Conservation (phyloP, 1,139 yeast genomes). For the Blastobotrys apis region DNA sequence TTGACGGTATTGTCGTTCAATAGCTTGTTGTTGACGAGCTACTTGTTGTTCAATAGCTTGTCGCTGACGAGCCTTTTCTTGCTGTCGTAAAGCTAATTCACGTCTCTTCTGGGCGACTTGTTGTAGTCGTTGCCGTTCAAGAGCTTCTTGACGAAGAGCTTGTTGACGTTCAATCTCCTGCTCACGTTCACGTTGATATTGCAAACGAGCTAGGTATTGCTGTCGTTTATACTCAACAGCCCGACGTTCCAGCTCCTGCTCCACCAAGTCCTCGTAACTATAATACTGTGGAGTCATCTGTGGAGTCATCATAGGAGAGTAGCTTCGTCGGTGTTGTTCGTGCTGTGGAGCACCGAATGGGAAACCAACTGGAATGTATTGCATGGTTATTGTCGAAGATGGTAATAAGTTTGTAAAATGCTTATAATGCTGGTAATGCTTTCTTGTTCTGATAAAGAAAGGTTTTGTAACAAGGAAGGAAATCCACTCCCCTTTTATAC, state of each 20-base stretch:
- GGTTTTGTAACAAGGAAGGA: no score
- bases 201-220: slow-evolving; percentile 5
- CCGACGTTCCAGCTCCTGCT: slow-evolving; percentile 2
- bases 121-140: slow-evolving; percentile 2
- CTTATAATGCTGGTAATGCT: no score
- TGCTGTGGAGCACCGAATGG: no score
- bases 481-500: no score
- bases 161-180: slow-evolving; percentile 2
- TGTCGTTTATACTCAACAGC: slow-evolving; percentile 6
- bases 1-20: background rate
- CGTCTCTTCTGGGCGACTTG: slow-evolving; percentile 6
- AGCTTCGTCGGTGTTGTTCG: no score
- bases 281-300: slow-evolving; percentile 3
- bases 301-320: no score
- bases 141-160: background rate
- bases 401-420: no score
- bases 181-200: no score
- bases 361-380: no score
- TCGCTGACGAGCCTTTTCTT: background rate
- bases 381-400: no score
- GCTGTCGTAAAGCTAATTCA: slow-evolving; percentile 2
- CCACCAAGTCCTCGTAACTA: slow-evolving; percentile 9
- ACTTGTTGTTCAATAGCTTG: background rate
- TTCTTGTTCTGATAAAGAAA: no score
- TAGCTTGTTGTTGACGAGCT: background rate